Percentiles rank a stretch among this genome's conserved stretches.
phyloP scores from a whole-genome alignment of 371 early-diverging fungal genomes.

The Circinella umbellata region DNA sequence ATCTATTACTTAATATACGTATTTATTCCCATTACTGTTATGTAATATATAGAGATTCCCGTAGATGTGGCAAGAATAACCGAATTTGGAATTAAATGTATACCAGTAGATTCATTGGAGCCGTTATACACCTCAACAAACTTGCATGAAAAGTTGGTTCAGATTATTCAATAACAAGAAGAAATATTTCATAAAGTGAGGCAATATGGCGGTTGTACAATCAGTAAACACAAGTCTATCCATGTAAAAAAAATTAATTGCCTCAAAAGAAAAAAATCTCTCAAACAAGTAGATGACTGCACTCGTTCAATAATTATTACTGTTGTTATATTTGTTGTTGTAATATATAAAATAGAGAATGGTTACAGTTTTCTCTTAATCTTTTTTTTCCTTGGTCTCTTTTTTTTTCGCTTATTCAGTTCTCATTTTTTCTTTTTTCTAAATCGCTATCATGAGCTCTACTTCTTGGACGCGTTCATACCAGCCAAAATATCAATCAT shows the following conservation, averaged over 20 bases:
- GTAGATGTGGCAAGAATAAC: not conserved
- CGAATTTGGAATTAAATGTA: not conserved
- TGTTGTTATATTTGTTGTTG: no score
- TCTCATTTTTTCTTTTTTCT: not conserved
- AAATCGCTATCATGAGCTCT: not conserved
- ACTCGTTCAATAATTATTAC: no score
- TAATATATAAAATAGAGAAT: no score
- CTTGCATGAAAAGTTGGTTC: not conserved
- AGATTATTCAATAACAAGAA: not conserved
- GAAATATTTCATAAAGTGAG: not conserved
- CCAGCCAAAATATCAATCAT: not conserved
- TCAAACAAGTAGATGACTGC: no score
- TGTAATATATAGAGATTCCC: not conserved
- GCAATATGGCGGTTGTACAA: constrained; percentile 4
- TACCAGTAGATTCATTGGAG: not conserved
- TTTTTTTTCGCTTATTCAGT: not conserved
- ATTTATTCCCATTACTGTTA: not conserved
- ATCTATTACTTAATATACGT: no score
- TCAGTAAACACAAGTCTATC: not conserved
- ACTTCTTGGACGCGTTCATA: constrained; percentile 4
- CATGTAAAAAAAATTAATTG: not conserved
- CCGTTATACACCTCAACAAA: not conserved
- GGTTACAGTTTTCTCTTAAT: no score
- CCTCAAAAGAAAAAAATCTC: not conserved
- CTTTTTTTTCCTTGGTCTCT: not conserved